Base-by-base conservation (phyloP, 257 asterid genomes). In the Nicotiana sylvestris region DNA sequence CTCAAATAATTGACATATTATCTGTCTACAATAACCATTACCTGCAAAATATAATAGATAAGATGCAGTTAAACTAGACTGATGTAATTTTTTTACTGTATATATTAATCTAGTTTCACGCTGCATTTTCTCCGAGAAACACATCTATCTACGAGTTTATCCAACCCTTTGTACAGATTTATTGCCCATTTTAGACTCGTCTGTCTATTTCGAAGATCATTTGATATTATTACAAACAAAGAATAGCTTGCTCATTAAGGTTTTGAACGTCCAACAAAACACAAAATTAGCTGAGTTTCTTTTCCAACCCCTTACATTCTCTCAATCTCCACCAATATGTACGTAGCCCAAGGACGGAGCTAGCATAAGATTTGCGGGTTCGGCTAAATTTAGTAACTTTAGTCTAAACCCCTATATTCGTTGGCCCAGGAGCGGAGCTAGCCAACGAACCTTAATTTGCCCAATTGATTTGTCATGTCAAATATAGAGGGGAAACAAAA, bases 381-480 rank as follows among this genome's bases (percentile, higher is more conserved):
- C 8, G 8, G 0, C 0, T 8, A 1, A 37, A 37, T 0, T 1
- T 1, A 37, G 0, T 37, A 37, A 1, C 2, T 37, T 37, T 37
- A 0, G 2, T 37, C 43, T 37, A 37, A 37, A 37, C 9, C 9
- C 6, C 9, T 5, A 0, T 37, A 37, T 37, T 1, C 8, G 43
- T 37, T 37, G 43, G 43, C 9, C 39, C 43, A 6, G 8, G 8
- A 37, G 43, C 43, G 43, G 7, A 37, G 9, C 43, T 6, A 27
- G 43, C 27, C 25, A 74, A 25, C 15, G 25, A 0, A 27, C 13
- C 27, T 49, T 74, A 25, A 15, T 25, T 72, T 46, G 25, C 3
- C 25, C 7, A 46, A 49, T 49, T 74, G 62, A 74, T 74, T 72
- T 74, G 62, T 49, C 62, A 39, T 74, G 43, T 74, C 61, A 72